A percentile compares a stretch with the other conserved stretches of the same genome.
Evolutionary conservation across 225 moss, liverwort and hornwort genomes (phyloP).

Genomic region (Pseudoscleropodium purum): DNA sequence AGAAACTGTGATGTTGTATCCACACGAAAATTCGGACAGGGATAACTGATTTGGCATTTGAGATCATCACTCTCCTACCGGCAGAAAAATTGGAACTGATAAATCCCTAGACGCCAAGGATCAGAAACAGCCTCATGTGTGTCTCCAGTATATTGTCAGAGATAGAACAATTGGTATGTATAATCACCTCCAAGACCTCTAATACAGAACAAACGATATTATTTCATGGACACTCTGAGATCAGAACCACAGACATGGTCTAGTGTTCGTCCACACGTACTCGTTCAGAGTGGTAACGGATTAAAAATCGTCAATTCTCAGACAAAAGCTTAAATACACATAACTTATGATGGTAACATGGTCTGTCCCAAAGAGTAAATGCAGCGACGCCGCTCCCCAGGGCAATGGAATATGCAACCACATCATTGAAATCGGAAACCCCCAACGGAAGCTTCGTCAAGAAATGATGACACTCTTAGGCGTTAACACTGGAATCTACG

Average conservation of each 20-base stretch:
- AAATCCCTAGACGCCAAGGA: no score
- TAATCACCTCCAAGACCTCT: background rate
- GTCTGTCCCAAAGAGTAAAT: slow-evolving; percentile 22
- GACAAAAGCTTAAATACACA: no score
- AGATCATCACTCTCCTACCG: background rate
- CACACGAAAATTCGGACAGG: slow-evolving; percentile 13
- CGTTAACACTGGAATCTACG: no score
- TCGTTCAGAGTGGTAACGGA: slow-evolving; percentile 25
- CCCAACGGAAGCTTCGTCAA: background rate
- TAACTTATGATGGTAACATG: background rate
- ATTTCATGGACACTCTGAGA: background rate
- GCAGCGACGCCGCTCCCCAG: slow-evolving; percentile 54
- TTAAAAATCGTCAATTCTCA: background rate
- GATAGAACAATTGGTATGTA: slow-evolving; percentile 1
- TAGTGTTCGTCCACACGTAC: background rate
- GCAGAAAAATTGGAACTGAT: no score
- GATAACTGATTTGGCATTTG: slow-evolving; percentile 15
- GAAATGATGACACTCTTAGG: no score
- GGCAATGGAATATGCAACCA: slow-evolving; percentile 48
- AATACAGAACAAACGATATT: fast-evolving
- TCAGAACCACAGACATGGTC: slow-evolving; percentile 20
- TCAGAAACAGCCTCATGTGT: slow-evolving; percentile 2
- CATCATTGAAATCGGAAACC: background rate
- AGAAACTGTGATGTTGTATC: background rate
- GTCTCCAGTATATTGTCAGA: background rate